Base-by-base conservation (phyloP, 2,329 filamentous ascomycete species). In the Lasiodiplodia gonubiensis region DNA sequence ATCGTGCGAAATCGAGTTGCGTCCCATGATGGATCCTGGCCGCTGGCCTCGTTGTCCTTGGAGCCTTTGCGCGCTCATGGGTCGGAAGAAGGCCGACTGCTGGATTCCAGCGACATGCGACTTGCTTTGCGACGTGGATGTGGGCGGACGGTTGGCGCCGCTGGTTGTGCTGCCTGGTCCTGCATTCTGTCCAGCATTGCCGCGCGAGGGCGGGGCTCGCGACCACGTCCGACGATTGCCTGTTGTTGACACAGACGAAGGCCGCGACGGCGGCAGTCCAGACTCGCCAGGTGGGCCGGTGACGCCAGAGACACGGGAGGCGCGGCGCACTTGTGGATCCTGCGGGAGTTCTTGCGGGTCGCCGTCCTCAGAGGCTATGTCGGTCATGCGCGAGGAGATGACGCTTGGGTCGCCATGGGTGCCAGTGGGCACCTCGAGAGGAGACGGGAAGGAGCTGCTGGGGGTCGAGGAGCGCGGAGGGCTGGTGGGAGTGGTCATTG, bases 51-150 rank as follows among this genome's bases (percentile, higher is more conserved):
- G 86, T 80, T 98, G 95, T 66, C 93, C 93, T 80, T 98, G 94
- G 61, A 98, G 84, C 77, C 93, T 91, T 78, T 97, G 93, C 27
- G 94, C 97, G 81, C 94, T 98, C 93, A 99, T 97, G 48, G 95
- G 95, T 25, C 90, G 91, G 76, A 97, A 97, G 82, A 99, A 98
- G 65, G 92, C 94, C 75, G 94, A 91, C 18, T 93, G 93, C 2
- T 93, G 90, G 64, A 99, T 83, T 1, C 91, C 93, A 1, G 95
- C 94, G 23, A 97, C 93, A 83, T 99, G 95, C 51, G 92, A 95
- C 74, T 90, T 88, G 76, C 90, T 93, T 54, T 90, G 85, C 51
- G 92, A 85, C 71, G 90, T 94, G 18, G 92, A 85, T 71, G 90
- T 94, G 18, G 84, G 85, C 64, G 84, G 90, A 71, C 85, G 74